phyloP scores from a whole-genome alignment of 176 grass and related monocot species.

The Calamus simplicifolius region DNA sequence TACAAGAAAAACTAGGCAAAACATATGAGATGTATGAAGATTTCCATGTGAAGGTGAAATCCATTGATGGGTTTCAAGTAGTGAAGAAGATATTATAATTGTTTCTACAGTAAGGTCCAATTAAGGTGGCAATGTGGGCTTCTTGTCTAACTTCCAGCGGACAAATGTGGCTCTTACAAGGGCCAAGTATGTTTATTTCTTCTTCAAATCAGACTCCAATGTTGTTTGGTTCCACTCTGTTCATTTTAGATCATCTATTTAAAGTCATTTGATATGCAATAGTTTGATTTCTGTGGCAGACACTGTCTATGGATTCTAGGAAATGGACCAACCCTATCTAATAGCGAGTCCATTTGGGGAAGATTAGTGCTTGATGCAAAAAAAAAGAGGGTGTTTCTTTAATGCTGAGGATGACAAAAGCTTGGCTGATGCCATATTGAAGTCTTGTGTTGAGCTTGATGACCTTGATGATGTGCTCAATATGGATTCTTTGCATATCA shows the following conservation, averaged over 20 bases:
- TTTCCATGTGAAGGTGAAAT: conserved; percentile 40
- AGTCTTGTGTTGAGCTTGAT: conserved; percentile 19
- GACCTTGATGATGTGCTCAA: conserved; percentile 36
- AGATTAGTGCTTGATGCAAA: conserved; percentile 38
- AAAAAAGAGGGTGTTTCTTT: conserved; percentile 33
- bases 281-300: conserved; percentile 24
- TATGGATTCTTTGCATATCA: not conserved
- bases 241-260: conserved; percentile 3
- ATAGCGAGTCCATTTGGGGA: conserved; percentile 40
- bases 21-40: not conserved
- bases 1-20: conserved; percentile 51
- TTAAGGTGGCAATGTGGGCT: conserved; percentile 59
- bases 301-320: conserved; percentile 58
- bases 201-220: not conserved
- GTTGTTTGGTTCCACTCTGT: conserved; percentile 4
- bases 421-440: conserved; percentile 20
- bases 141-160: conserved; percentile 55
- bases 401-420: conserved; percentile 25
- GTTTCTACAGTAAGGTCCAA: conserved; percentile 81
- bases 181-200: conserved; percentile 41
- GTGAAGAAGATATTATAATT: conserved; percentile 73
- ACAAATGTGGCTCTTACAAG: conserved; percentile 81
- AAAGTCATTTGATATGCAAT: not conserved
- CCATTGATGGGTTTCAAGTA: conserved; percentile 81
- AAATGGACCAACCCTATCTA: conserved; percentile 30